phyloP scores from a whole-genome alignment of 441 rosid genomes.

The Syzygium malaccense region DNA sequence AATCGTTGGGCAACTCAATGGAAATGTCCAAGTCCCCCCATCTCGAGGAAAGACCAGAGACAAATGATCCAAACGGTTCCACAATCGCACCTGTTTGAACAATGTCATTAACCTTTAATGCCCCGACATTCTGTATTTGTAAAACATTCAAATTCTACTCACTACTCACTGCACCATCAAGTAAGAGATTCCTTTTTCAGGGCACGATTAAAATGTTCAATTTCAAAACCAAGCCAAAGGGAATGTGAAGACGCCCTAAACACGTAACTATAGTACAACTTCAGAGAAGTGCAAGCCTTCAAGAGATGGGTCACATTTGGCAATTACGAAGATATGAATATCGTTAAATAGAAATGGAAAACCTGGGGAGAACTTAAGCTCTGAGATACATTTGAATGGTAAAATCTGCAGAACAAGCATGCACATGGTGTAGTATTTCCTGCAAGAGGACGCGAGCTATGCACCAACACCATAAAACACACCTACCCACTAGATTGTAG shows the following conservation, averaged over 20 bases:
- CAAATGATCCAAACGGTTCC: conserved; percentile 84
- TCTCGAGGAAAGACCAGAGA: conserved; percentile 70
- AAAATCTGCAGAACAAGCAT: neutral
- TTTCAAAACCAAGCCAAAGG: neutral
- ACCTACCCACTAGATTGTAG: neutral
- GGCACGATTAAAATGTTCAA: neutral
- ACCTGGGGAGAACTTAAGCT: neutral
- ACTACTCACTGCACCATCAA: neutral
- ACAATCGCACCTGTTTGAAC: conserved; percentile 62
- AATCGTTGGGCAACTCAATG: conserved; percentile 39
- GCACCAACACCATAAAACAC: neutral
- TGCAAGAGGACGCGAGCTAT: neutral
- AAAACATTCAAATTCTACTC: neutral
- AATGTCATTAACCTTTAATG: neutral
- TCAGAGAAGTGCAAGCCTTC: neutral
- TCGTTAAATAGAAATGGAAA: neutral
- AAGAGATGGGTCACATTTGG: neutral
- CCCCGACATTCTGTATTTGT: neutral
- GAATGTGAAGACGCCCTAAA: neutral
- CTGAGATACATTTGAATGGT: neutral
- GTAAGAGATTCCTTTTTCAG: neutral
- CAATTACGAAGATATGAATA: neutral
- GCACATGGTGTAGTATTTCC: neutral
- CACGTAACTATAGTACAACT: neutral
- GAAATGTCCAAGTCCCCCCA: conserved; percentile 90